These are phyloP conservation scores for Annona squamosa DNA, from an alignment of 164 flowering plant genomes.

Conservation along the genomic window DNA sequence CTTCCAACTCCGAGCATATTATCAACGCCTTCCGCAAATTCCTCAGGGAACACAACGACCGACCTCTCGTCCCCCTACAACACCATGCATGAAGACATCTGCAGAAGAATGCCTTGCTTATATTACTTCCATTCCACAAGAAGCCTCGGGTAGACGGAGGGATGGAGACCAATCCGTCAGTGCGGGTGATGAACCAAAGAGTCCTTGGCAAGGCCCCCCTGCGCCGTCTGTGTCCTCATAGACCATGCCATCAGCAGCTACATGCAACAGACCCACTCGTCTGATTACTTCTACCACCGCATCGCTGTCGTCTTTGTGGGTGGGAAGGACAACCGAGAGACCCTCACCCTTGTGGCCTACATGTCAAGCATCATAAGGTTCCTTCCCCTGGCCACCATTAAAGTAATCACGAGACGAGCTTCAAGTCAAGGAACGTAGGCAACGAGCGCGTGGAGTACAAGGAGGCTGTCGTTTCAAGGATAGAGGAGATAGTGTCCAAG, in stretches of 20 bases:
- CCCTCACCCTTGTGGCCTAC: constrained; percentile 19
- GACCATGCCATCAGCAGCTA: constrained; percentile 15
- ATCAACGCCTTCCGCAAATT: no score
- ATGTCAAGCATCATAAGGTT: constrained; percentile 16
- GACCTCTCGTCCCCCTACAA: no score
- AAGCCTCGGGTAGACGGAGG: background rate
- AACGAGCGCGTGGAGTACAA: constrained; percentile 13
- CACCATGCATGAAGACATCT: no score
- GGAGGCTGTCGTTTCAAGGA: constrained; percentile 25
- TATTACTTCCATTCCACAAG: no score
- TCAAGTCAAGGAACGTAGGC: constrained; percentile 1
- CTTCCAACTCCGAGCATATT: no score
- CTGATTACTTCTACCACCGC: constrained; percentile 1
- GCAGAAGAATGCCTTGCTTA: no score
- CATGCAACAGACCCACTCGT: background rate
- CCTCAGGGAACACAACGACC: no score
- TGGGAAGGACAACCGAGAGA: constrained; percentile 34
- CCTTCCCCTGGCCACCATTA: background rate
- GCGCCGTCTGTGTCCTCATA: constrained; percentile 37
- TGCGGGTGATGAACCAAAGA: constrained; percentile 16
- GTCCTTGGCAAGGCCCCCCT: constrained; percentile 30
- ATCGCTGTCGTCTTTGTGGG: constrained; percentile 30
- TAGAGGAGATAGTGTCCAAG: constrained; percentile 6
- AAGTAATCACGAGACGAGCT: background rate
- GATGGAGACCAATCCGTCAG: background rate